Conservation (phyloP, 2,329 filamentous ascomycete species). For the Escovopsis sp. region DNA sequence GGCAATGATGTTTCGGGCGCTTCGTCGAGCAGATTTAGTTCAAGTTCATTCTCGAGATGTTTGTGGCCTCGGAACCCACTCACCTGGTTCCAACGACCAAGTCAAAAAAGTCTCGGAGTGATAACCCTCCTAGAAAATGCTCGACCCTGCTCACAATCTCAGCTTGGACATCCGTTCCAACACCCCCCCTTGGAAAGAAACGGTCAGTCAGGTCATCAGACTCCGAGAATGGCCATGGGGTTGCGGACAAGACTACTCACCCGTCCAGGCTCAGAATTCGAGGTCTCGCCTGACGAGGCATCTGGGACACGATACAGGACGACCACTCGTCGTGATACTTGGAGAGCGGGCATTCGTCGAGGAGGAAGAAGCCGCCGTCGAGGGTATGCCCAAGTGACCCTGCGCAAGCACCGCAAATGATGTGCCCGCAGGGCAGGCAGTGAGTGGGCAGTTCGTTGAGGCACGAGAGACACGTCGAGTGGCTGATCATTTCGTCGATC, state of each 20-base stretch:
- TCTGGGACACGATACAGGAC: neutral
- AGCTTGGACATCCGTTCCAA: neutral
- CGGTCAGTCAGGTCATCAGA: neutral
- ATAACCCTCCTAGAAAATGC: neutral
- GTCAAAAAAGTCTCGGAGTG: neutral
- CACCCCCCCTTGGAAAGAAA: neutral
- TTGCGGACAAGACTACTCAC: neutral
- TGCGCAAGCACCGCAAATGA: neutral
- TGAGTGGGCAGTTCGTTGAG: neutral
- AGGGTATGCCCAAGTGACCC: neutral
- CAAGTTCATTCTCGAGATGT: too few relatives aligned
- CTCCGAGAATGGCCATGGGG: too few relatives aligned
- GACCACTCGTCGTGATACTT: neutral
- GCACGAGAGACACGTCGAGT: neutral
- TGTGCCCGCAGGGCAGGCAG: neutral
- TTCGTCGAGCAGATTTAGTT: neutral
- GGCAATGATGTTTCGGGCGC: neutral
- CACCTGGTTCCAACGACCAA: neutral
- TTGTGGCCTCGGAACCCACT: neutral
- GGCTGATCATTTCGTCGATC: neutral
- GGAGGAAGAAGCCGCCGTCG: neutral
- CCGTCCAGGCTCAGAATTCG: neutral
- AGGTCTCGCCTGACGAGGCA: neutral
- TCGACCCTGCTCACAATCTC: neutral
- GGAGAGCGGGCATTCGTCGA: neutral